A percentile compares a stretch with the other conserved stretches of the same genome.
phyloP scores from a whole-genome alignment of 148 eudicot species.

The Nyssa sinensis region DNA sequence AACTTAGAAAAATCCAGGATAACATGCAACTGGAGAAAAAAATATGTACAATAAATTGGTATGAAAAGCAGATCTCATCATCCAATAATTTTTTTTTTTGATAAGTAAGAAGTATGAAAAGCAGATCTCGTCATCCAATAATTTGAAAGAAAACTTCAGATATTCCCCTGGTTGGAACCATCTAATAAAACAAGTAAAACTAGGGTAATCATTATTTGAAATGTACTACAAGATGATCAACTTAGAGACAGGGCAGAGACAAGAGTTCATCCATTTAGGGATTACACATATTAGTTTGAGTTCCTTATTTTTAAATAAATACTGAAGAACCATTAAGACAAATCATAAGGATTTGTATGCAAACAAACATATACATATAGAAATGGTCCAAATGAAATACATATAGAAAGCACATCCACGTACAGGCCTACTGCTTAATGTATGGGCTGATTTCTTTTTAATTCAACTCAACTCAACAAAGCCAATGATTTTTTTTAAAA shows the following conservation, averaged over 20 bases:
- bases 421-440: neutral
- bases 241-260: no score
- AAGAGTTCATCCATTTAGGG: no score
- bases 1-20: neutral
- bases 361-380: neutral
- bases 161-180: no score
- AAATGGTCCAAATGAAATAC: neutral
- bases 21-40: neutral
- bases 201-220: no score
- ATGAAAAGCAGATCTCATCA: neutral
- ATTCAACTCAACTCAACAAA: no score
- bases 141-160: neutral
- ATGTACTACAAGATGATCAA: no score
- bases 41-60: no score
- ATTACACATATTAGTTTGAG: no score
- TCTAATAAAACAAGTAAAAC: no score
- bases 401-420: neutral
- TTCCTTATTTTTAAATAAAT: no score
- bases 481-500: no score
- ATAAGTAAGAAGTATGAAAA: neutral
- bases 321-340: neutral
- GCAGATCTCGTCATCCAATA: constrained; percentile 3
- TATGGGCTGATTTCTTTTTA: no score
- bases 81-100: constrained; percentile 1
- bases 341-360: neutral